These are phyloP conservation scores for Yamadazyma pseudoaaseri DNA, from an alignment of 1,139 yeast species.

Conservation along the genomic window DNA sequence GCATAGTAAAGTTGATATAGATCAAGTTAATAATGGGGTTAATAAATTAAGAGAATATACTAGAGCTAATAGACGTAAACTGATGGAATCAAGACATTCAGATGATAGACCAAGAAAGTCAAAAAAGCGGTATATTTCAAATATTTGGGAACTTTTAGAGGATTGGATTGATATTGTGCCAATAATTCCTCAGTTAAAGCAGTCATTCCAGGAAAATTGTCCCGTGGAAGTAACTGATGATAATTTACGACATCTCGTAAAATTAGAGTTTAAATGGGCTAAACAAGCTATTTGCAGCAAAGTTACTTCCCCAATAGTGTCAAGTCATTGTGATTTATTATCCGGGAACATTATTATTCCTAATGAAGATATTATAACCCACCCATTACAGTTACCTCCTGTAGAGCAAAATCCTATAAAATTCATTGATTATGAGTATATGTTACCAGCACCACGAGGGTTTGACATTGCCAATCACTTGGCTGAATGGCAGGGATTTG, in stretches of 20 bases:
- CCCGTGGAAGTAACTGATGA: constrained; percentile 21
- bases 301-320: constrained; percentile 51
- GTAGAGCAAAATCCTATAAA: constrained; percentile 47
- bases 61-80: constrained; percentile 17
- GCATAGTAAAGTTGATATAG: constrained; percentile 52
- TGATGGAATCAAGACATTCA: constrained; percentile 4
- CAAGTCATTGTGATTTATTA: constrained; percentile 70
- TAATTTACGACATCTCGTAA: constrained; percentile 39
- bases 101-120: constrained; percentile 12
- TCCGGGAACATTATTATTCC: constrained; percentile 74
- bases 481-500: constrained; percentile 86
- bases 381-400: constrained; percentile 22
- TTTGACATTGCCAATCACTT: constrained; percentile 85
- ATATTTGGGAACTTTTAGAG: constrained; percentile 59
- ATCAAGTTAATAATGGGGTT: constrained; percentile 52
- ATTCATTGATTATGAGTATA: constrained; percentile 80
- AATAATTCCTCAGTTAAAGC: constrained; percentile 38
- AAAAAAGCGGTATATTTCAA: constrained; percentile 36
- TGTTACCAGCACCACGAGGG: constrained; percentile 78
- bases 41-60: constrained; percentile 40
- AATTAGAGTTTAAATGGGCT: constrained; percentile 58
- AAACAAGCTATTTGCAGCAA: constrained; percentile 23
- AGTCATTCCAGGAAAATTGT: constrained; percentile 38
- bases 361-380: constrained; percentile 21
- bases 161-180: constrained; percentile 68